Evolutionary conservation across 441 rosid species (phyloP).

Genomic region (Croton setiger): DNA sequence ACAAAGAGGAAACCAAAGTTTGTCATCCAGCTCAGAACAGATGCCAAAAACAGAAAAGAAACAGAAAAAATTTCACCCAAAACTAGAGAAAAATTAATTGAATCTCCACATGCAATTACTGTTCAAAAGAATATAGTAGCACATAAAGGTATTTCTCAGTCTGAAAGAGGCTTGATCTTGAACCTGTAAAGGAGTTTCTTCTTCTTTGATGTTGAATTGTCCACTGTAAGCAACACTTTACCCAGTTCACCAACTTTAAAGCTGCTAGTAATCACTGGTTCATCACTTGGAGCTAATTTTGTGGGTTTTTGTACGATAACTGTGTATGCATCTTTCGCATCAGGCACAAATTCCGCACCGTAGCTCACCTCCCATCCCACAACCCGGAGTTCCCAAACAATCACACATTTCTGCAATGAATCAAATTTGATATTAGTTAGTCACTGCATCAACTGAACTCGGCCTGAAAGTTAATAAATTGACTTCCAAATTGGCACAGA

Average conservation of each 20-base stretch:
- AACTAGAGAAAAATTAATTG: constrained; percentile 20
- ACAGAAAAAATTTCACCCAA: constrained; percentile 10
- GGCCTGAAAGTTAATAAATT: background rate
- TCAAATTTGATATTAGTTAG: background rate
- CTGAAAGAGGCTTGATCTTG: constrained; percentile 52
- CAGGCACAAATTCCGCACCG: constrained; percentile 75
- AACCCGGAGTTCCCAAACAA: constrained; percentile 81
- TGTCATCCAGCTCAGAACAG: constrained; percentile 9
- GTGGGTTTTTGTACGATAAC: constrained; percentile 70
- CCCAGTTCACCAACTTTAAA: constrained; percentile 76
- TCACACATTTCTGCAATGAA: constrained; percentile 52
- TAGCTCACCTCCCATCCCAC: constrained; percentile 85
- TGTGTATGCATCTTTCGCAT: constrained; percentile 54
- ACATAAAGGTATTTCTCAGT: constrained; percentile 24
- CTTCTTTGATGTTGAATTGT: constrained; percentile 81
- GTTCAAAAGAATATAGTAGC: background rate
- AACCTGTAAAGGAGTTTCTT: constrained; percentile 90
- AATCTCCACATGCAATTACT: constrained; percentile 16
- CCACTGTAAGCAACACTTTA: constrained; percentile 64
- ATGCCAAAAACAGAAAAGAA: constrained; percentile 4
- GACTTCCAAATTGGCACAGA: background rate
- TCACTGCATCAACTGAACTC: background rate
- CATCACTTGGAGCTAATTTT: constrained; percentile 56
- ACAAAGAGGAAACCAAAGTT: constrained; percentile 23
- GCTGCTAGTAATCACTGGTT: constrained; percentile 56